Base-by-base conservation (phyloP, 495 filamentous ascomycete species). In the Aspergillus baeticus region DNA sequence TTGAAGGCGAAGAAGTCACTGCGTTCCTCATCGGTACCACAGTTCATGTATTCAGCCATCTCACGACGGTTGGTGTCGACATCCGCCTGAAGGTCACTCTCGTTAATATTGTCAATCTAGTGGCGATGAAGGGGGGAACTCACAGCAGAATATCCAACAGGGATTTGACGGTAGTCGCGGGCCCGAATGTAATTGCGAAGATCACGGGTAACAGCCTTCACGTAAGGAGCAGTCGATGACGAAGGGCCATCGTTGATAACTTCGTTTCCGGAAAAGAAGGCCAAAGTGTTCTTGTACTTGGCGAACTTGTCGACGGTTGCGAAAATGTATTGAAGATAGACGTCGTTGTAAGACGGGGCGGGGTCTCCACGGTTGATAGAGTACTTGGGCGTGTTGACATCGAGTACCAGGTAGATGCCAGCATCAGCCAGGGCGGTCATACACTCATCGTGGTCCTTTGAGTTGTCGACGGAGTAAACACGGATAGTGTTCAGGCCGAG, bases 1-100 rank as follows among this genome's bases (percentile, higher is more conserved):
- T 98, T 97, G 78, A 96, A 96, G 46, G 91, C 92, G 71, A 96
- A 97, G 78, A 97, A 98, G 70, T 96, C 93, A 67, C 84, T 87
- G 26, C 93, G 85, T 77, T 88, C 85, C 63, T 91, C 89, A 47
- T 91, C 89, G 39, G 82, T 77, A 55, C 94, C 94, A 67, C 93
- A 98, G 82, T 97, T 96, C 84, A 98, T 90, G 81, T 92, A 97
- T 47, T 87, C 59, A 20, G 92, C 91, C 74, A 92, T 90, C 77
- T 97, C 84, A 66, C 88, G 83, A 66, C 92, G 91, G 74, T 96
- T 96, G 59, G 85, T 81, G 49, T 88, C 78, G 38, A 95, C 88
- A 71, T 96, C 90, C 15, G 75, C 74, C 69, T 71, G 35, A 8
- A 31, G 11, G 26, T n/a, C 10, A 2, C 31, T 15, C 4, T 34